Evolutionary conservation across 805 yeast genomes (phyloP).

Genomic region (Candida glaebosa): DNA sequence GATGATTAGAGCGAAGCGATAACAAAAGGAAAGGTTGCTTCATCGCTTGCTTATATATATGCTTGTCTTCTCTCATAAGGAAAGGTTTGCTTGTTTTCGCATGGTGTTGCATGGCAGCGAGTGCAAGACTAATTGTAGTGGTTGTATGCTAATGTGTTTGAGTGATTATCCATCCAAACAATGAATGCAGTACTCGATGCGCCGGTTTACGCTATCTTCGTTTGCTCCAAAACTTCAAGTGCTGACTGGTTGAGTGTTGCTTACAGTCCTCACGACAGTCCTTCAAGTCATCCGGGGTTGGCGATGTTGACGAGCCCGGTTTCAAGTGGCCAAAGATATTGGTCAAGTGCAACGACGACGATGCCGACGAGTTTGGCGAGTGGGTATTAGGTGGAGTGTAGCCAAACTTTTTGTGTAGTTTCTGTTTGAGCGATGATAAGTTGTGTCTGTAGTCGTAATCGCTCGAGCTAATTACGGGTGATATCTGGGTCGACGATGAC

Average conservation of each 20-base stretch:
- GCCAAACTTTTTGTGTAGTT: background rate
- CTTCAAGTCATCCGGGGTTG: background rate
- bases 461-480: background rate
- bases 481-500: conserved; percentile 1
- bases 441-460: background rate
- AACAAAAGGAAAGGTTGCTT: too few relatives aligned
- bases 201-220: too few relatives aligned
- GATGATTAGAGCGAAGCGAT: too few relatives aligned
- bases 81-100: too few relatives aligned
- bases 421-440: background rate
- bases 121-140: too few relatives aligned
- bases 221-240: conserved; percentile 4
- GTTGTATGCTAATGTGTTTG: too few relatives aligned
- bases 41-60: too few relatives aligned
- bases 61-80: too few relatives aligned
- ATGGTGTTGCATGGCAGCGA: too few relatives aligned
- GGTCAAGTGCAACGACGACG: background rate
- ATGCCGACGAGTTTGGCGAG: conserved; percentile 2
- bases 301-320: background rate
- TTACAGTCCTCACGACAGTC: background rate
- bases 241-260: conserved; percentile 1
- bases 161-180: too few relatives aligned
- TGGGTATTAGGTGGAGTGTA: background rate
- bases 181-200: too few relatives aligned
- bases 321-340: conserved; percentile 4